Evolutionary conservation across 2,329 filamentous ascomycete species (phyloP), one percentile per base, ranked within the genome.

Genomic region (Fonsecaea nubica): DNA sequence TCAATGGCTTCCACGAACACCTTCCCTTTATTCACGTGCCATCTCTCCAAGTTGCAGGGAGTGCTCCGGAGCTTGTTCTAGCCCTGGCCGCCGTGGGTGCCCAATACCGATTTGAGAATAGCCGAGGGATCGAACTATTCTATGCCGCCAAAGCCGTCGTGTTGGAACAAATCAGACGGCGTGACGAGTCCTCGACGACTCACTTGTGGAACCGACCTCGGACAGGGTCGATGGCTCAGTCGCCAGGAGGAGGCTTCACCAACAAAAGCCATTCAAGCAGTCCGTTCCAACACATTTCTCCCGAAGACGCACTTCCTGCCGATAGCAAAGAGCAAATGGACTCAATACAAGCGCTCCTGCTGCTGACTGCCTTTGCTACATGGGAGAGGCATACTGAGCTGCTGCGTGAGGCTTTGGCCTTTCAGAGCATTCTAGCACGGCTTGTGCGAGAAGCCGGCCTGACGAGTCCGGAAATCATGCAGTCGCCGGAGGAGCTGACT

Each of bases 301-400:
- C 69, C 3, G 72, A 71, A 55, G 62, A 64, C 35, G 63, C 65
- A n/a, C 58, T 70, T 13, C 55, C 65, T 36, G 33, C 80, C 63
- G 81, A 82, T 66, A 79, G 79, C 13, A 80, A 81, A 71, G 80
- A 80, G 32, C 79, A 81, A 58, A 82, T 84, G 77, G 81, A 83
- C 69, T 79, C 82, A 6, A 82, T 84, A 48, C 80, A 82, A 60
- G 82, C 83, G 0, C 80, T 85, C 30, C 71, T 84, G 9, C 74
- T 85, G 2, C 78, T 87, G n/a, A 87, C 86, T 63, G 85, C 85
- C 0, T 84, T 86, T 73, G 85, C 85, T 12, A 87, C 85, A 0
- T 88, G 86, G 86, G 84, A 85, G 61, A 82, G 83, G 70, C 86
- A 87, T 68, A 82, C 82, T 18, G 84, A 85, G 60, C 80, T 87